Evolutionary conservation across 1,139 yeast species (phyloP).

Genomic region (Nakaseomyces uthaithaninus): DNA sequence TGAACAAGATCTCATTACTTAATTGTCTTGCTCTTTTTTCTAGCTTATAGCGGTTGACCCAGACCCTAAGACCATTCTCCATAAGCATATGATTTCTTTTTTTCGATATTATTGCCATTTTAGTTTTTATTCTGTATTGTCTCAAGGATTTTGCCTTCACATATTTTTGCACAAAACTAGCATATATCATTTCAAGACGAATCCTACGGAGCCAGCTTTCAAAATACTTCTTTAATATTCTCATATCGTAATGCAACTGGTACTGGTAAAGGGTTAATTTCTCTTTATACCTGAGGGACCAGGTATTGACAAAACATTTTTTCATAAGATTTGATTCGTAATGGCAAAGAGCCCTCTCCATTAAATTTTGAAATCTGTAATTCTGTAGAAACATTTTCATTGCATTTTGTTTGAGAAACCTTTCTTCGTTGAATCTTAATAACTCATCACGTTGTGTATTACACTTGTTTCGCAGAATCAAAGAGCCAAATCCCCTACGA

Average conservation of each 20-base stretch:
- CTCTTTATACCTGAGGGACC: slow-evolving; percentile 1
- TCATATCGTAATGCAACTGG: not conserved
- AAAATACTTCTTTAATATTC: not conserved
- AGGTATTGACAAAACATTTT: not conserved
- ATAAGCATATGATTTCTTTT: no score
- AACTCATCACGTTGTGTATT: not conserved
- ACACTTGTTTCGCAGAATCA: not conserved
- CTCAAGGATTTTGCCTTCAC: no score
- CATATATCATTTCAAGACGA: not conserved
- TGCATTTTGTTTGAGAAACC: not conserved
- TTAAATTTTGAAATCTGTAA: not conserved
- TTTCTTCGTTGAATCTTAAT: not conserved
- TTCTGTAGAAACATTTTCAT: not conserved
- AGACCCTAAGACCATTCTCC: no score
- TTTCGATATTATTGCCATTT: no score
- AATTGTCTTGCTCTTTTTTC: no score
- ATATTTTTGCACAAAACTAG: not conserved
- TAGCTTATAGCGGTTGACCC: no score
- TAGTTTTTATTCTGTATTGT: no score
- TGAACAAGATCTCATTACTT: no score
- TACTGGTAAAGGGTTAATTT: not conserved
- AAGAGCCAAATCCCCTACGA: not conserved
- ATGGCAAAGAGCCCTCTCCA: not conserved
- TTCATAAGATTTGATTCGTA: not conserved
- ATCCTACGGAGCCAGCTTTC: not conserved